phyloP scores from a whole-genome alignment of 73 alveolate species.

The Paramecium primaurelia region DNA sequence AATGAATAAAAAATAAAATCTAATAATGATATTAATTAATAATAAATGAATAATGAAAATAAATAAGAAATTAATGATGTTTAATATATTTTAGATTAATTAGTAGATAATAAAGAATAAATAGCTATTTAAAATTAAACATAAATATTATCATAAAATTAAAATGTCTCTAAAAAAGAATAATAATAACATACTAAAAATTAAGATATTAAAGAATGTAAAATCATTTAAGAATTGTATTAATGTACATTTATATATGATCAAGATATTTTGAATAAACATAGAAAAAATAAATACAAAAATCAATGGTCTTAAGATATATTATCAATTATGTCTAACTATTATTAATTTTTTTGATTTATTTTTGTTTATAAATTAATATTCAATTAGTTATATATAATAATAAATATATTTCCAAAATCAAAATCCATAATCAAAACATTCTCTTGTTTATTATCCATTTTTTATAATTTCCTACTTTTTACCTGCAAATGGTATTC shows the following conservation, averaged over 20 bases:
- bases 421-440: slow-evolving; percentile 45
- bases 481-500: slow-evolving; percentile 66
- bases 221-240: neutral
- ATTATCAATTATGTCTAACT: neutral
- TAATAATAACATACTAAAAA: neutral
- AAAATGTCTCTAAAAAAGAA: neutral
- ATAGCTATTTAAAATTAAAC: neutral
- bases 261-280: neutral
- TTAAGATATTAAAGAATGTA: neutral
- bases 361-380: neutral
- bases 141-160: neutral
- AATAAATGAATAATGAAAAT: neutral
- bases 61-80: neutral
- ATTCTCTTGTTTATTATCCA: slow-evolving; percentile 22
- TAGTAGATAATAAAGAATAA: neutral
- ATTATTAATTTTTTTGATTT: neutral
- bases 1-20: neutral
- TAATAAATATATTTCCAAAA: neutral
- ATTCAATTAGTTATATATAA: neutral
- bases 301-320: neutral
- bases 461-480: neutral
- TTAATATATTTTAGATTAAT: neutral
- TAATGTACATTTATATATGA: neutral
- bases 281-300: neutral
- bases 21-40: neutral